Conservation (phyloP, 495 filamentous ascomycete species). For the Polyplosphaeria fusca region DNA sequence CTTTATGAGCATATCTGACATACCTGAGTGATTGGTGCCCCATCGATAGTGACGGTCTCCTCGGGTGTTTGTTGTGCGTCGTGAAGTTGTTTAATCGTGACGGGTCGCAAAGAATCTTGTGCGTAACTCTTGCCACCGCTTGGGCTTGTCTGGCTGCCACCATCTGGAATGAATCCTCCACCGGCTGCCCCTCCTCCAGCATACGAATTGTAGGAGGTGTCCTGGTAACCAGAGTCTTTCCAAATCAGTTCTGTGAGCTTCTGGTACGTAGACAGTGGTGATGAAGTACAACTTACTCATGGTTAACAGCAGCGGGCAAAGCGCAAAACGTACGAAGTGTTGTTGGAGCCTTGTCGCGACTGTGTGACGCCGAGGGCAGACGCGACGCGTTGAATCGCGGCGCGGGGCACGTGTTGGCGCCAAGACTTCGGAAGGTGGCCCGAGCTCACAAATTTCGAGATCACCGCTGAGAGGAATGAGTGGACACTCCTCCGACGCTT, state of each 20-base stretch:
- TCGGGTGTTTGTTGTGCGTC: conserved; percentile 75
- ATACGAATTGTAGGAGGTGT: conserved; percentile 54
- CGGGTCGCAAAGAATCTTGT: conserved; percentile 77
- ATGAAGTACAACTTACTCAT: no score
- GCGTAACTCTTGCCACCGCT: conserved; percentile 44
- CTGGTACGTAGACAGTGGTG: no score
- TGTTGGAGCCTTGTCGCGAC: not conserved
- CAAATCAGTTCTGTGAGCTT: no score
- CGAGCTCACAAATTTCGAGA: conserved; percentile 17
- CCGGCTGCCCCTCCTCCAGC: conserved; percentile 58
- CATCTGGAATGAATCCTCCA: conserved; percentile 61
- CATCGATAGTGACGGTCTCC: conserved; percentile 75
- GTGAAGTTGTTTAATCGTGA: conserved; percentile 90
- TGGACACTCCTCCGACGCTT: not conserved
- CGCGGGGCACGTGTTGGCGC: conserved; percentile 25
- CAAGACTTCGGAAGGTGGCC: conserved; percentile 21
- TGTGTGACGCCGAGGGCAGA: not conserved
- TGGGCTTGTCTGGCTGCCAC: conserved; percentile 50
- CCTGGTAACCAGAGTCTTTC: no score
- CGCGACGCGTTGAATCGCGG: conserved; percentile 11
- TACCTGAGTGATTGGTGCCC: conserved; percentile 58
- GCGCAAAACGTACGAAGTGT: not conserved
- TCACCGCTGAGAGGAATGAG: not conserved
- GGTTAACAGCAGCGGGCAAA: no score
- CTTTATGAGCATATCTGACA: not conserved